These are phyloP conservation scores for Fonsecaea multimorphosa DNA, from an alignment of 2,329 filamentous ascomycete species.

Conservation along the genomic window DNA sequence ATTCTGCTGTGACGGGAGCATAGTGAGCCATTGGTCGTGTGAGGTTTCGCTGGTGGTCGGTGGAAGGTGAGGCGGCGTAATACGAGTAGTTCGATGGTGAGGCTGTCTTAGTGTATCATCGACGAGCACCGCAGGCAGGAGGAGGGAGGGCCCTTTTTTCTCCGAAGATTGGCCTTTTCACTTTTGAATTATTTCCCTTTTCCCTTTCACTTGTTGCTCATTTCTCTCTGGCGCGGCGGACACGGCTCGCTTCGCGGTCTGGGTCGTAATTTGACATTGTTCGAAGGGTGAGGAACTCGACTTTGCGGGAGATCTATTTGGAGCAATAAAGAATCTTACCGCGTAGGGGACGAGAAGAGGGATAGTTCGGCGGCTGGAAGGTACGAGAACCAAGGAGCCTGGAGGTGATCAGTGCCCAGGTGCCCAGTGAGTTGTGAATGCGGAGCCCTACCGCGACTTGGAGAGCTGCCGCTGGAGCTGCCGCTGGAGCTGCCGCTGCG, in stretches of 20 bases:
- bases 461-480: conserved; percentile 31
- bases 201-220: conserved; percentile 10
- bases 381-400: conserved; percentile 23
- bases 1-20: conserved; percentile 21
- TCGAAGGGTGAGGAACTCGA: background rate
- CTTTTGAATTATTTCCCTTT: background rate
- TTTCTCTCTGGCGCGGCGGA: conserved; percentile 18
- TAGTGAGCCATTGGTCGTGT: conserved; percentile 23
- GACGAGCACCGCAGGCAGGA: background rate
- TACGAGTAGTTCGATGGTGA: background rate
- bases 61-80: background rate
- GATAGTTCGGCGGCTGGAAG: conserved; percentile 23
- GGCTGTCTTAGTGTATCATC: background rate
- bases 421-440: conserved; percentile 15
- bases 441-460: conserved; percentile 14
- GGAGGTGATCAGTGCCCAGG: conserved; percentile 2
- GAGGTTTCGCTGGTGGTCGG: conserved; percentile 1
- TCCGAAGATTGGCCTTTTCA: conserved; percentile 14
- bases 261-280: conserved; percentile 19
- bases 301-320: background rate
- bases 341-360: background rate
- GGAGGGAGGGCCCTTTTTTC: background rate
- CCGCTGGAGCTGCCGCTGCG: too few species aligned
- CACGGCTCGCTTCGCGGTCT: conserved; percentile 23
- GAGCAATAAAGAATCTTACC: background rate